Base-by-base conservation (phyloP, 1,284 basidiomycete genomes). In the Lentinus polychrous region DNA sequence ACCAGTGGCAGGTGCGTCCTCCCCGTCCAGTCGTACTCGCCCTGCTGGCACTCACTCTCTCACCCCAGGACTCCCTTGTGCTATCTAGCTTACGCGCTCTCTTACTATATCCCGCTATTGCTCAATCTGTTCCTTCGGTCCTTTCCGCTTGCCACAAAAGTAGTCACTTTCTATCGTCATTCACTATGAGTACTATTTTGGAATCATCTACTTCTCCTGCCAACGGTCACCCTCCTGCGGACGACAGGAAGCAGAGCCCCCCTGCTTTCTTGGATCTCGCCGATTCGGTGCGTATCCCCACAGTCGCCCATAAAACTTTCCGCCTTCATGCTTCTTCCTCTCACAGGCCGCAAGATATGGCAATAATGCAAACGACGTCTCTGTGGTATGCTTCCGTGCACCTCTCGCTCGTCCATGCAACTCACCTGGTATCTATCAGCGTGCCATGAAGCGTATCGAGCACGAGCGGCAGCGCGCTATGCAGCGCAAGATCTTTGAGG, bases 401-500 rank as follows among this genome's bases (percentile, higher is more conserved):
- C 53, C 34, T 53, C 53, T 45, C 24, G 50, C 41, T 34, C 18
- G 20, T 14, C 15, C 23, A 12, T 18, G 34, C 27, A 15, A 37
- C 53, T 55, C 49, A 55, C 48, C 23, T 23, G 48, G 48, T n/a
- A n/a, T n/a, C n/a, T n/a, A n/a, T 54, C 68, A 94, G 88, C 86
- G 88, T 55, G 82, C 94, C 54, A 74, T 91, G 61, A 95, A 94
- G 66, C 87, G 91, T 59, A 71, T 90, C 55, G 91, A 94, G 66
- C 91, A 95, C 64, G 91, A 94, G 66, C 79, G 86, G 49, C 89
- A 92, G 68, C 88, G 92, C 56, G 71, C 72, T 40, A 67, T 90
- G 49, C 93, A 95, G 66, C 83, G 91, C 61, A 88, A 85, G 66
- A 71, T 90, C 59, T 95, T 96, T 64, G 94, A 94, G 67, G 90